These are phyloP conservation scores for Colletotrichum tanaceti DNA, from an alignment of 2,329 filamentous ascomycete species.

Conservation along the genomic window DNA sequence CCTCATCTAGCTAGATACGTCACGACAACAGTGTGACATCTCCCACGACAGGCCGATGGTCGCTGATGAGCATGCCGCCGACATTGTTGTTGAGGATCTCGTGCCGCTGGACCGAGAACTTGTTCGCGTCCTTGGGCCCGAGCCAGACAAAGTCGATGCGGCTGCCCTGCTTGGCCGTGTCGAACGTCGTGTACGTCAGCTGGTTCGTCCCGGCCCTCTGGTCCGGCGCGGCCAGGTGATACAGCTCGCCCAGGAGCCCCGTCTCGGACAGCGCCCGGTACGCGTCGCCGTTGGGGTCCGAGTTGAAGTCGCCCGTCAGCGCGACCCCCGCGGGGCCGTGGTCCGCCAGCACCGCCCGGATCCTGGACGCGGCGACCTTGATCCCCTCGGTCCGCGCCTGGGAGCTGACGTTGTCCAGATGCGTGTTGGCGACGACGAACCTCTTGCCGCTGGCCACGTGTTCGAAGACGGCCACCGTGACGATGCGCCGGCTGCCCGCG, in stretches of 20 bases:
- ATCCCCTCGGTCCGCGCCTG: slow-evolving; percentile 57
- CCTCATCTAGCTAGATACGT: background rate
- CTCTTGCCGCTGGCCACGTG: slow-evolving; percentile 52
- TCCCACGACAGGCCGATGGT: slow-evolving; percentile 75
- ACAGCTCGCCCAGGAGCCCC: slow-evolving; percentile 50
- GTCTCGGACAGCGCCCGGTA: slow-evolving; percentile 44
- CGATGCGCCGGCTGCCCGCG: slow-evolving; percentile 56
- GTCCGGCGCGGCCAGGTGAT: slow-evolving; percentile 47
- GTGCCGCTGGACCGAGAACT: slow-evolving; percentile 59
- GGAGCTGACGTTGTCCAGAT: slow-evolving; percentile 62
- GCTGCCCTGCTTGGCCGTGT: slow-evolving; percentile 54
- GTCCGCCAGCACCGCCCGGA: slow-evolving; percentile 44
- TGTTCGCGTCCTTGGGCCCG: slow-evolving; percentile 47
- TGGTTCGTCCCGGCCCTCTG: slow-evolving; percentile 45
- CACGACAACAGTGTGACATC: slow-evolving; percentile 56
- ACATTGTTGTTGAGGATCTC: slow-evolving; percentile 67
- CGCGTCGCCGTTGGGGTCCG: slow-evolving; percentile 52
- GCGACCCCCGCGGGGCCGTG: slow-evolving; percentile 51
- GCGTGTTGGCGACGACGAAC: slow-evolving; percentile 62
- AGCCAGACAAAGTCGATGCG: slow-evolving; percentile 77
- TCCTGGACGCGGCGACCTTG: slow-evolving; percentile 54
- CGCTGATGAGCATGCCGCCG: slow-evolving; percentile 66
- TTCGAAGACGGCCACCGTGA: slow-evolving; percentile 61
- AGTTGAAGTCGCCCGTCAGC: slow-evolving; percentile 65
- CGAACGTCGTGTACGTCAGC: slow-evolving; percentile 74